Conservation (phyloP, 176 grass and related monocot genomes). For the Pontederia paniculata region DNA sequence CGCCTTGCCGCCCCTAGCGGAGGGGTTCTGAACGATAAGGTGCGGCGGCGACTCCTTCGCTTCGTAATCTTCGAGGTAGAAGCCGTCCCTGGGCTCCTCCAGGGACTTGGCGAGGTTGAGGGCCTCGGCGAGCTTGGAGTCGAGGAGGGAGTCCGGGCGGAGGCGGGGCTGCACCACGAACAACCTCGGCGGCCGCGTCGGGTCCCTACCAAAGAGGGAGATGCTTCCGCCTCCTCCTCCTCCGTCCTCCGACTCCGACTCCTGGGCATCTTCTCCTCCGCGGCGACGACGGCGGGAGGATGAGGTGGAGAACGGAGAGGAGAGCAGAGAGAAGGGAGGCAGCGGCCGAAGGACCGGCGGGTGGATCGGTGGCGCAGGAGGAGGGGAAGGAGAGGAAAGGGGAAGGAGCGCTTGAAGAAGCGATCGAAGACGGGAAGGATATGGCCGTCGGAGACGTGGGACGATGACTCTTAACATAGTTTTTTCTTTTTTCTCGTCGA, state of each 20-base stretch:
- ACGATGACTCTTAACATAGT: too few species aligned
- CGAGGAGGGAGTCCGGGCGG: constrained; percentile 58
- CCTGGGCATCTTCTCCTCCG: constrained; percentile 30
- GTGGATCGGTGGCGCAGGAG: constrained; percentile 20
- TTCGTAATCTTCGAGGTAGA: constrained; percentile 32
- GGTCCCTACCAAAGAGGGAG: constrained; percentile 48
- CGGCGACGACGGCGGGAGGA: constrained; percentile 13
- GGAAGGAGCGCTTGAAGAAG: background rate
- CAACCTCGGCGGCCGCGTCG: constrained; percentile 44
- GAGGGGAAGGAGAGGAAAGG: constrained; percentile 23
- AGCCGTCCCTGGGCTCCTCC: constrained; percentile 77
- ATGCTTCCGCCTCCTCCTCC: constrained; percentile 26
- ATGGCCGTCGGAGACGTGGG: too few species aligned
- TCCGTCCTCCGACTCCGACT: constrained; percentile 26
- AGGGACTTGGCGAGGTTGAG: constrained; percentile 91
- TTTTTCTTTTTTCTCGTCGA: too few species aligned
- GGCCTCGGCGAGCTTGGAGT: constrained; percentile 75
- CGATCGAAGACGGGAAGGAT: background rate
- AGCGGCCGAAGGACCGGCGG: background rate
- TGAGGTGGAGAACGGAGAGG: constrained; percentile 25
- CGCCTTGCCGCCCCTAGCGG: constrained; percentile 35
- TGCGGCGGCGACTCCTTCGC: constrained; percentile 44
- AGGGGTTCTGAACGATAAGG: constrained; percentile 78
- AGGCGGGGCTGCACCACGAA: constrained; percentile 81
- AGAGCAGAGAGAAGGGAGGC: constrained; percentile 6